A percentile compares a stretch with the other conserved stretches of the same genome.
phyloP scores from a whole-genome alignment of 148 eudicot species.

The Pharnaceum exiguum region DNA sequence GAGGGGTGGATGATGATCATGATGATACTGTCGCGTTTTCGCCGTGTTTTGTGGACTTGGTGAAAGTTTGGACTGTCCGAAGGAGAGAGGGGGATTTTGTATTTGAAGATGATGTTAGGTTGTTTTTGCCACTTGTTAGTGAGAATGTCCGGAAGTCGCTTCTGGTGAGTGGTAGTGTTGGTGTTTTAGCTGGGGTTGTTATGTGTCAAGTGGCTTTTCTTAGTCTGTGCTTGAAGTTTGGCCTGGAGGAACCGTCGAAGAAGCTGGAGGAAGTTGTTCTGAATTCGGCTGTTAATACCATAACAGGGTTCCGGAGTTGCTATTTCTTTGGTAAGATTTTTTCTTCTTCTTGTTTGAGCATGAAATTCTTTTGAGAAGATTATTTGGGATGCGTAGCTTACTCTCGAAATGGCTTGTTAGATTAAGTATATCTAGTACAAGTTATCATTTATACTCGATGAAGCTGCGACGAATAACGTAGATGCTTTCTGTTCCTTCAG shows the following conservation, averaged over 20 bases:
- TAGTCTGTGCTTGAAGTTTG: constrained; percentile 46
- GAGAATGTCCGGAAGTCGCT: constrained; percentile 29
- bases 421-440: too few relatives aligned
- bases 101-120: constrained; percentile 44
- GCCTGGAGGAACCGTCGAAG: constrained; percentile 21
- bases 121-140: constrained; percentile 58
- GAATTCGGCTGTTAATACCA: constrained; percentile 33
- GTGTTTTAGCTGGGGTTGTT: constrained; percentile 59
- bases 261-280: constrained; percentile 34
- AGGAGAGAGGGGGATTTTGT: constrained; percentile 27
- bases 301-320: constrained; percentile 47
- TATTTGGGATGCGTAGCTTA: neutral
- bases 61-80: constrained; percentile 57
- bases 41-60: constrained; percentile 56
- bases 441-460: too few relatives aligned
- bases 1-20: constrained; percentile 25
- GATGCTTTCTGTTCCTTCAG: too few relatives aligned
- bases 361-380: neutral
- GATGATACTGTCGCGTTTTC: constrained; percentile 25
- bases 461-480: too few relatives aligned
- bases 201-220: constrained; percentile 57
- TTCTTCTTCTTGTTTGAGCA: constrained; percentile 1
- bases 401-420: neutral
- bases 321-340: constrained; percentile 59
- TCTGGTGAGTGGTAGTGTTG: constrained; percentile 34